Base-by-base conservation (phyloP, 495 filamentous ascomycete genomes). In the Hyaloscypha variabilis region DNA sequence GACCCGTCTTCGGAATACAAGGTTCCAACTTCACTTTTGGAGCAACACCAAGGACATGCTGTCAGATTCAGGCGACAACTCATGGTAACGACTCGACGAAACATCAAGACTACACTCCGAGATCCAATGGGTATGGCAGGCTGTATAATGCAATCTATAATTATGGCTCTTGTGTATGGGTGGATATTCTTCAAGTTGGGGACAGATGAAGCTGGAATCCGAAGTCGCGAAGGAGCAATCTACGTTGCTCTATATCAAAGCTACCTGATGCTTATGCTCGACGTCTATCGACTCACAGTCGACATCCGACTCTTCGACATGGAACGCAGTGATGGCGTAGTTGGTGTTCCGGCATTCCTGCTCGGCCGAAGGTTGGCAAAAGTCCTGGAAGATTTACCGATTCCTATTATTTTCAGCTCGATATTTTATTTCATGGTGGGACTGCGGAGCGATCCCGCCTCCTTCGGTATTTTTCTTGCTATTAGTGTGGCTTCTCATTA, bases 301-400 rank as follows among this genome's bases (percentile, higher is more conserved):
- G 53, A 56, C 53, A 56, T 56, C 28, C 53, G 26, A 25, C 21
- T 56, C 25, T 56, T 56, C 26, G 53, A 56, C 53, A 56, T 56
- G 53, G 53, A 56, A 25, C 21, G 53, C 23, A 4, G 53, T 29
- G 53, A 56, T 25, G 53, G 53, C 3, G 26, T 56, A 26, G 53
- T 29, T 56, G 25, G 53, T 29, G 23, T 56, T 26, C 25, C 26
- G 8, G 53, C 21, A 4, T 56, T 56, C 25, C 19, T 56, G 6
- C 53, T 56, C 53, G 25, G 53, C 28, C 26, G 53, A 56, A 4
- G 26, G 21, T 26, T 56, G 26, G 21, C 53, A 29, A 56, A 56
- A 29, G 11, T 56, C 26, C 53, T 56, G 6, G 53, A 56, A 29
- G 53, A 56, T 56, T 25, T 56, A 6, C 53, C 53, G 19, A 24